Evolutionary conservation across 257 asterid species (phyloP), one percentile per base, ranked within the genome.

Genomic region (Penstemon barbatus): DNA sequence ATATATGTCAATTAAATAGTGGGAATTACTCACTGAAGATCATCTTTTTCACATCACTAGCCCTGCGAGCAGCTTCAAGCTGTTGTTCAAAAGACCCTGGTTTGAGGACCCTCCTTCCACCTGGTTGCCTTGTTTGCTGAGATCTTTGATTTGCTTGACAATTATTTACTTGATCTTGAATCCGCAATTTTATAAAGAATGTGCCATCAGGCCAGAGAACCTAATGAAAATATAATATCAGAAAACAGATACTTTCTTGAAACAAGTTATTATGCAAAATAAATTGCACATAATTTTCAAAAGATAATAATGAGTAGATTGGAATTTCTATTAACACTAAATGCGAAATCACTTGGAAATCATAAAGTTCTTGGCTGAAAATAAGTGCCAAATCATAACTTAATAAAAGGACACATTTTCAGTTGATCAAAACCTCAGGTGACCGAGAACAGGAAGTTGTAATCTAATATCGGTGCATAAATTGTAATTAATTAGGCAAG

Each of bases 61-160:
- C 99, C 74, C 90, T 77, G 66, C 99, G 99, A 72, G 96, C 85
- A 71, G 99, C 97, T 89, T 94, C 99, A 42, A 91, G 97, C 75
- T 89, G 98, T 67, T 89, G 90, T 82, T 89, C 98, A 66, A 94
- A 94, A 74, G 97, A 85, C 42, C 89, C 97, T 8, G 83, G 78
- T 70, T 77, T 83, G 40, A 81, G n/a, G 58, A 54, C 78, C 80
- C 68, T 86, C 83, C 80, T 76, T 75, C 83, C 83, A 13, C 78
- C 72, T 42, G 81, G 25, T 71, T 71, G 82, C 69, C 74, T 74
- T 19, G 68, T 68, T 64, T 71, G 86, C 67, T 57, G 75, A 44
- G 86, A 68, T 78, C 71, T 82, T 75, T 56, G 71, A 58, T 66
- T 66, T 57, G 79, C 78, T 78, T 81, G 86, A 63, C 57, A 11